Evolutionary conservation across 108 stramenopile genomes (phyloP).

Genomic region (Skeletonema costatum): DNA sequence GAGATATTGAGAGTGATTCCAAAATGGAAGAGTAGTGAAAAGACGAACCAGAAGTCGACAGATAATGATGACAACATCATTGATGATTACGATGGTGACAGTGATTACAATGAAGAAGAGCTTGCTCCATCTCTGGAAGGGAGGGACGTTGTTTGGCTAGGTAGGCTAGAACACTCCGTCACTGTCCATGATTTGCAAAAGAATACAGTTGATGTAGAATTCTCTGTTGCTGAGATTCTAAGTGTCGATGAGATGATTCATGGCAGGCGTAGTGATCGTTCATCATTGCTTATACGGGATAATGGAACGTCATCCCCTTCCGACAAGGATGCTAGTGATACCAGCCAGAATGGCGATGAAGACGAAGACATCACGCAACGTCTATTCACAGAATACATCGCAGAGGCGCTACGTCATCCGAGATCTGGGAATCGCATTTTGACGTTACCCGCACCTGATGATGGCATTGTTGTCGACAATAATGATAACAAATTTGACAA

Average conservation of each 20-base stretch:
- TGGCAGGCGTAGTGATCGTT: conserved; percentile 15
- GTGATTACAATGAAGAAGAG: conserved; percentile 25
- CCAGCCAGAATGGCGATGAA: neutral
- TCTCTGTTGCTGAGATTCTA: conserved; percentile 67
- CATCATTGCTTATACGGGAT: conserved; percentile 14
- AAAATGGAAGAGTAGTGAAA: conserved; percentile 27
- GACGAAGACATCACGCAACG: conserved; percentile 7
- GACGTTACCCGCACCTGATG: conserved; percentile 27
- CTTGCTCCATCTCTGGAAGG: conserved; percentile 44
- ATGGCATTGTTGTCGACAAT: neutral
- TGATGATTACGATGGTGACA: conserved; percentile 3
- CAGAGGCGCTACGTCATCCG: conserved; percentile 42
- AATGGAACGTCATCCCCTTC: neutral
- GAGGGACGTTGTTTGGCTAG: conserved; percentile 81
- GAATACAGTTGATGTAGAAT: conserved; percentile 69
- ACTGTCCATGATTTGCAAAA: conserved; percentile 77
- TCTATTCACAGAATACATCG: conserved; percentile 35
- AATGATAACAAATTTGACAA: neutral
- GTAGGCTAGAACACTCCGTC: conserved; percentile 78
- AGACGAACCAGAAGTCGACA: neutral
- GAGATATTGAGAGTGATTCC: conserved; percentile 73
- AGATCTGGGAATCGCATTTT: conserved; percentile 33
- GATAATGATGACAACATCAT: neutral
- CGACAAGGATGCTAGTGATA: neutral
- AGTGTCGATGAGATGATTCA: conserved; percentile 75